Evolutionary conservation across 1,139 yeast species (phyloP).

Genomic region (Taphrina wiesneri): DNA sequence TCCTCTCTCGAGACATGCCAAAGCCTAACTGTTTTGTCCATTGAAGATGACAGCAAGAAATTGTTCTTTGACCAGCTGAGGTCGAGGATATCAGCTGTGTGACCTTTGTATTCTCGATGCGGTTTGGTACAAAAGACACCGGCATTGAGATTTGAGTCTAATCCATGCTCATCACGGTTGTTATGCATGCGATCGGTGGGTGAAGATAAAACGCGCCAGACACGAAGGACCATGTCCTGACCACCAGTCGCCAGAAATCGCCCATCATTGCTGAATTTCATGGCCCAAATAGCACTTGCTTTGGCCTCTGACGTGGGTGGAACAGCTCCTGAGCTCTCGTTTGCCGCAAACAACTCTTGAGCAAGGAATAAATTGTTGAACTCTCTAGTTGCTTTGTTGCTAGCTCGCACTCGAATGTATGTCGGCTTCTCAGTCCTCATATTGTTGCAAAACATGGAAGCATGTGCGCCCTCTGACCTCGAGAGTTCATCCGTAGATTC

Average conservation of each 20-base stretch:
- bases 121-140: slow-evolving; percentile 83
- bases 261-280: slow-evolving; percentile 78
- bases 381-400: slow-evolving; percentile 45
- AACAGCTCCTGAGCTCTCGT: slow-evolving; percentile 19
- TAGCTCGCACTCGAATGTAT: slow-evolving; percentile 48
- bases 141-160: slow-evolving; percentile 51
- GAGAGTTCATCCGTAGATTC: slow-evolving; percentile 18
- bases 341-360: slow-evolving; percentile 57
- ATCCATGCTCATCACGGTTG: background rate
- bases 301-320: slow-evolving; percentile 36
- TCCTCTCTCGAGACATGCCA: slow-evolving; percentile 78
- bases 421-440: slow-evolving; percentile 45
- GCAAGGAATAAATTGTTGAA: slow-evolving; percentile 70
- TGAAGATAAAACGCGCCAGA: slow-evolving; percentile 80
- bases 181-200: slow-evolving; percentile 52
- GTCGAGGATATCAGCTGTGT: slow-evolving; percentile 66
- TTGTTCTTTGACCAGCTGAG: slow-evolving; percentile 88
- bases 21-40: slow-evolving; percentile 77
- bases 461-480: slow-evolving; percentile 47
- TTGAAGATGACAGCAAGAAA: slow-evolving; percentile 75
- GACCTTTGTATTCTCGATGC: slow-evolving; percentile 62
- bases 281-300: slow-evolving; percentile 62
- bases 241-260: slow-evolving; percentile 83
- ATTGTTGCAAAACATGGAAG: slow-evolving; percentile 43
- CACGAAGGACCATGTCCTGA: slow-evolving; percentile 62